phyloP scores from a whole-genome alignment of 2,329 filamentous ascomycete species.

The Penicillium sp. region DNA sequence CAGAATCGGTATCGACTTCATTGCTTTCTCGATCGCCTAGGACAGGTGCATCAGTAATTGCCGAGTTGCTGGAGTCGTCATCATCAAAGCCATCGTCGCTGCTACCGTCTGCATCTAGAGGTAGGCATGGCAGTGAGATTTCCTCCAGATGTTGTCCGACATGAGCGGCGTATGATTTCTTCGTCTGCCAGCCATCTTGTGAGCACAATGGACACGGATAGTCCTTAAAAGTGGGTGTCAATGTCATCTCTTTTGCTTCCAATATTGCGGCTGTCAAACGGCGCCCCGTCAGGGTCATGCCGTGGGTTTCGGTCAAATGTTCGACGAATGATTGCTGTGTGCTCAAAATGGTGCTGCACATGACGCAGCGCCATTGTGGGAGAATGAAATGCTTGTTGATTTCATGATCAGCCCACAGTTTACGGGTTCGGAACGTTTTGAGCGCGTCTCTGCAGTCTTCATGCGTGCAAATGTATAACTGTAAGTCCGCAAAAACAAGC shows the following conservation, averaged over 20 bases:
- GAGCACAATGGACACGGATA: conserved; percentile 5
- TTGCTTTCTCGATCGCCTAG: background rate
- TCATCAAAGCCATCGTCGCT: background rate
- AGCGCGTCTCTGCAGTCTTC: conserved; percentile 3
- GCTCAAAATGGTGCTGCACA: background rate
- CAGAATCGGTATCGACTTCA: background rate
- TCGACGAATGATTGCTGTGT: background rate
- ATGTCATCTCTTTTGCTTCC: conserved; percentile 4
- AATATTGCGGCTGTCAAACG: conserved; percentile 1
- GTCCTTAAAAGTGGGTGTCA: background rate
- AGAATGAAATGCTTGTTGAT: conserved; percentile 11
- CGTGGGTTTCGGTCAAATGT: background rate
- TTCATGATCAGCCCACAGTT: conserved; percentile 9
- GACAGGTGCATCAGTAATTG: background rate
- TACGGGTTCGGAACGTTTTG: conserved; percentile 9
- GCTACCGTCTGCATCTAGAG: background rate
- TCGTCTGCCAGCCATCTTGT: conserved; percentile 4
- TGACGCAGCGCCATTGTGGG: conserved; percentile 6
- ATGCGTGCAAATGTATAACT: conserved; percentile 14
- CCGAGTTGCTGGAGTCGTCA: background rate
- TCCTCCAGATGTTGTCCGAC: conserved; percentile 12
- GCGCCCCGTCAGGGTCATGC: background rate
- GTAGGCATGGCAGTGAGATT: conserved; percentile 11
- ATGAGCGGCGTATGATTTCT: conserved; percentile 8
- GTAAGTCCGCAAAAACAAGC: conserved; percentile 10